Base-by-base conservation (phyloP, 805 yeast genomes). In the Ogataea populi-albae region DNA sequence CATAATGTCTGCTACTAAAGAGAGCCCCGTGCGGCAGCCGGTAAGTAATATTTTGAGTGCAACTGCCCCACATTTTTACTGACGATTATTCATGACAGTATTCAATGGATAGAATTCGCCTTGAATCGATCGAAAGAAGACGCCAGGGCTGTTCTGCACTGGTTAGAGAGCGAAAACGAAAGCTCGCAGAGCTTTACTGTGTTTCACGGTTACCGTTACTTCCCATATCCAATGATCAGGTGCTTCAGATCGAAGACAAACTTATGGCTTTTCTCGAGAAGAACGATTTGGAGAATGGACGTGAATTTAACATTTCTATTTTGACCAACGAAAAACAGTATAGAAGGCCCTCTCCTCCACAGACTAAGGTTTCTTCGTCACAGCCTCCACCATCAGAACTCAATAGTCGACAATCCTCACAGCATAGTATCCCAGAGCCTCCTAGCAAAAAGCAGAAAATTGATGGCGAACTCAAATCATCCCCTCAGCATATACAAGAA, bases 141-240 rank as follows among this genome's bases (percentile, higher is more conserved):
- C 56, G 69, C 18, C 67, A 63, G 28, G 64, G 59, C 22, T 66
- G 73, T 30, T 41, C 62, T 28, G 69, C 66, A 32, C 58, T 76
- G n/a, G 61, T 75, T 9, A 63, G 66, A 41, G 63, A 65, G 29
- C 63, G 87, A 32, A 77, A 77, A 47, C 62, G 79, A 18, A 77
- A 76, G 49, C 62, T 81, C 17, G 68, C 81, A 2, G 84, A 80
- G 54, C 60, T 81, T 12, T 81, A 76, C 51, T 73, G 79, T 44
- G 70, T 81, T 10, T 66, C 84, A 8, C 57, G 75, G 41, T 57
- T 75, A 34, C 75, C 79, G 14, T 62, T 66, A 38, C 53, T 73
- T 37, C 77, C 64, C 31, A 62, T 52, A 45, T 67, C 68, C 40
- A 65, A 50, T 40, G 65, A 48, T 32, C 66, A 50, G 20, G 59